Percentiles rank a stretch among this genome's conserved stretches.
These are phyloP conservation scores for Graphium sp. DNA, from an alignment of 2,329 filamentous ascomycete genomes.

Conservation along the genomic window DNA sequence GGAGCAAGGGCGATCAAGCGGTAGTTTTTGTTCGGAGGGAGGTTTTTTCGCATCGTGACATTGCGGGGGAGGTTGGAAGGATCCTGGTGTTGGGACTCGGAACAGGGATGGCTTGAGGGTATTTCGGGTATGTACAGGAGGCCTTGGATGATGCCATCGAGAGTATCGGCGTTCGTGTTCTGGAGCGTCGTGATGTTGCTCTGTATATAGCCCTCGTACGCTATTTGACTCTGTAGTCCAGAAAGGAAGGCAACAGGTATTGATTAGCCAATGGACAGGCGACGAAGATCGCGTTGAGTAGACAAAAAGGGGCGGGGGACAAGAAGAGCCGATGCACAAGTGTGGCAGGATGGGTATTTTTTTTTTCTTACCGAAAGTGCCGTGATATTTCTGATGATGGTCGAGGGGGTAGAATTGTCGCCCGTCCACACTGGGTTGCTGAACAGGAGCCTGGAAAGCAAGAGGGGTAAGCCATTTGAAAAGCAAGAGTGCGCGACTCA, in stretches of 20 bases:
- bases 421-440: constrained; percentile 40
- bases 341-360: constrained; percentile 7
- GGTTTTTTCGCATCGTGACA: constrained; percentile 54
- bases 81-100: constrained; percentile 34
- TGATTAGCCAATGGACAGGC: background rate
- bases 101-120: constrained; percentile 38
- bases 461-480: constrained; percentile 1
- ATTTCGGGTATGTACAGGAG: constrained; percentile 76
- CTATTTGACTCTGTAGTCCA: constrained; percentile 22
- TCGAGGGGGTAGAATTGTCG: constrained; percentile 29
- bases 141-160: constrained; percentile 51
- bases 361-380: constrained; percentile 36
- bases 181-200: constrained; percentile 62
- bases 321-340: constrained; percentile 1
- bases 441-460: constrained; percentile 32
- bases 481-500: background rate
- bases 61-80: constrained; percentile 48
- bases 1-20: constrained; percentile 70
- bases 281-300: background rate
- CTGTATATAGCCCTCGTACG: constrained; percentile 31
- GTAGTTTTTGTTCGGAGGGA: constrained; percentile 53
- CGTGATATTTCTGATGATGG: constrained; percentile 39
- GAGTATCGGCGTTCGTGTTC: constrained; percentile 41
- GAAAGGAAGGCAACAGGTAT: constrained; percentile 7
- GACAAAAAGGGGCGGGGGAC: background rate